Base-by-base conservation (phyloP, 2,329 filamentous ascomycete species). In the Westerdykella ornata region DNA sequence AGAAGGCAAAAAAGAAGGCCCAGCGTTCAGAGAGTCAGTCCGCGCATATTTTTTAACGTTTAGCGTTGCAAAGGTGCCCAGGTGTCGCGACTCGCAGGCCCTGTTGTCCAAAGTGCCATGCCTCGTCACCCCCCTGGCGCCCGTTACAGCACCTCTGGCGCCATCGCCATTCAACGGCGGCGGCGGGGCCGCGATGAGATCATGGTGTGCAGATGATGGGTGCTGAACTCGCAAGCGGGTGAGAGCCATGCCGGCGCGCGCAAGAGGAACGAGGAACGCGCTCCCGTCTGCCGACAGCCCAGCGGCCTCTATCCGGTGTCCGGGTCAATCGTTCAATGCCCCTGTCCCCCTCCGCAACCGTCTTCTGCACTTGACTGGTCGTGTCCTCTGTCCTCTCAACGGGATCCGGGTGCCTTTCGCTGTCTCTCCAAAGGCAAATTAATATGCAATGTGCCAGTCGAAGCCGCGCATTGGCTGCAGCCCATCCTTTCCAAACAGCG, bases 221-320 rank as follows among this genome's bases (percentile, higher is more conserved):
- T 13, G 11, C 30, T n/a, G 8, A 13, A 16, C 4, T 22, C 7
- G 16, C 19, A 26, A 11, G 7, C 8, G 7, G 22, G 12, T 7
- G 7, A 26, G 22, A 26, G 7, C 22, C 7, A 34, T 34, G 40
- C 26, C 38, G 39, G 45, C 42, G 38, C 37, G 18, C 26, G 35
- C 35, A 20, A 33, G 30, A 33, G 30, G 16, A 33, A 33, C 30
- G 30, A 39, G 45, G 45, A 37, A 39, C 37, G 18, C 43, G 31
- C 45, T 48, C 43, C 46, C 46, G 46, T 38, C 40, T 48, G 46
- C 46, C 46, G 46, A 38, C 43, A 46, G 43, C 43, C 19, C 19
- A 19, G 34, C 34, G 16, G 19, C 30, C 17, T 37, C 42, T 32
- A 40, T 48, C 50, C 48, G 41, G 44, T n/a, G 45, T 39, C 48